These are phyloP conservation scores for Neospora caninum DNA, from an alignment of 169 alveolate species.

Conservation along the genomic window DNA sequence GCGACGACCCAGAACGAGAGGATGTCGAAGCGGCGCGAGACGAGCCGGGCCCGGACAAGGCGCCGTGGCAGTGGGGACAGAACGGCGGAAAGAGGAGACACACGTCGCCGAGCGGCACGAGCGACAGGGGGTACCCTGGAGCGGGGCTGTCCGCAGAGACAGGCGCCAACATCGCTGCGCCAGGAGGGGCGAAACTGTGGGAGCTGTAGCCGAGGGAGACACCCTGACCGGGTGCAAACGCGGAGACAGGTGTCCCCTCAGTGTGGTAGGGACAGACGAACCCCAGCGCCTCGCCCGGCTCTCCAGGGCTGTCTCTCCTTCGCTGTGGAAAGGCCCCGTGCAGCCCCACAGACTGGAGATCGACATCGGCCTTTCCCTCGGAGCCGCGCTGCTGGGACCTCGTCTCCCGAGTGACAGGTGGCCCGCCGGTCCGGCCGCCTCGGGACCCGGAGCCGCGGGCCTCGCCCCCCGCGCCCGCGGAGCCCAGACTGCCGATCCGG, in stretches of 20 bases:
- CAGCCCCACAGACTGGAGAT: neutral
- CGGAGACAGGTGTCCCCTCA: neutral
- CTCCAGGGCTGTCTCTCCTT: neutral
- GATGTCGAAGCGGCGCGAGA: neutral
- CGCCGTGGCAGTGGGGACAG: conserved; percentile 19
- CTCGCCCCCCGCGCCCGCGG: neutral
- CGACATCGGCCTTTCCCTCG: neutral
- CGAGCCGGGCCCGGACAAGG: neutral
- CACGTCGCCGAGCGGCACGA: neutral
- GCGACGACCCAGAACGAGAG: neutral
- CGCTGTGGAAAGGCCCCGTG: neutral
- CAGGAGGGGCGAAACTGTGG: too few relatives aligned
- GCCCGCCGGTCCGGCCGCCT: neutral
- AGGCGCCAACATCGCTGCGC: neutral
- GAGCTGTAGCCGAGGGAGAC: neutral
- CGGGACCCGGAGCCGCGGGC: neutral
- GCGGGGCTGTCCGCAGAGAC: neutral
- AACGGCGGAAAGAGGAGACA: neutral
- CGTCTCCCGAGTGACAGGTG: neutral
- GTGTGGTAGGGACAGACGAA: neutral
- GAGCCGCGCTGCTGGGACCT: neutral
- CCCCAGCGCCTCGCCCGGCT: neutral
- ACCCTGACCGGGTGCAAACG: neutral
- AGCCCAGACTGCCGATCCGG: neutral
- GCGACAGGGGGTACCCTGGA: neutral